Conservation (phyloP, 441 rosid genomes). For the Gossypium gossypioides region DNA sequence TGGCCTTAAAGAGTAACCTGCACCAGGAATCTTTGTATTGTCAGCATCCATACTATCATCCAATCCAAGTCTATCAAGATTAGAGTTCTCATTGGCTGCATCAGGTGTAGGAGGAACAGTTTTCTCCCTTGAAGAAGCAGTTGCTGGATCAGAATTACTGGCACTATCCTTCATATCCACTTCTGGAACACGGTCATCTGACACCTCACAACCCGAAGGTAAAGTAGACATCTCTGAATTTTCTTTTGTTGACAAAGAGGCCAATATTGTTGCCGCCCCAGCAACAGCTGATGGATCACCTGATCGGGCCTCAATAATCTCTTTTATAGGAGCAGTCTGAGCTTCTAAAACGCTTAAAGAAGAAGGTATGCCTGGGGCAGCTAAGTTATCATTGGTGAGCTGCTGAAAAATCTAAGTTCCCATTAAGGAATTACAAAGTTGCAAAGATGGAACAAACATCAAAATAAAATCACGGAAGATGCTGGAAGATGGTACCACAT, state of each 20-base stretch:
- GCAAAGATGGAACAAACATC: constrained; percentile 1
- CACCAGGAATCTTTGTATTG: constrained; percentile 42
- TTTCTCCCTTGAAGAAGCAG: constrained; percentile 49
- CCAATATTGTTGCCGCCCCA: constrained; percentile 88
- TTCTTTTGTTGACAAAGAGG: constrained; percentile 68
- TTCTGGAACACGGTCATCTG: constrained; percentile 49
- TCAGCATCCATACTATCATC: constrained; percentile 48
- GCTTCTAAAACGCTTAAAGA: constrained; percentile 69
- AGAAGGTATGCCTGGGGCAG: constrained; percentile 52
- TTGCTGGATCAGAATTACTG: constrained; percentile 41
- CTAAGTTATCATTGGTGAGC: constrained; percentile 49
- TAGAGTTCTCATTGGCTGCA: constrained; percentile 44
- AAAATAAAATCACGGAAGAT: constrained; percentile 4
- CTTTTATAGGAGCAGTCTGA: constrained; percentile 54
- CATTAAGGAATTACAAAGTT: constrained; percentile 37
- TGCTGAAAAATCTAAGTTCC: constrained; percentile 70
- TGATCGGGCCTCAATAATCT: constrained; percentile 65
- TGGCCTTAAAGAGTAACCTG: constrained; percentile 56
- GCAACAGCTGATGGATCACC: constrained; percentile 80
- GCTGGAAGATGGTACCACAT: background rate
- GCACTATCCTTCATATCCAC: constrained; percentile 60
- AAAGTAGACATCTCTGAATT: constrained; percentile 47
- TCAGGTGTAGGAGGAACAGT: constrained; percentile 39
- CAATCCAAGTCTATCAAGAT: constrained; percentile 39
- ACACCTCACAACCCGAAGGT: constrained; percentile 43